Percentiles rank a stretch among this genome's conserved stretches.
Conservation (phyloP, 2,329 filamentous ascomycete genomes). For the Aspergillus thermomutatus region DNA sequence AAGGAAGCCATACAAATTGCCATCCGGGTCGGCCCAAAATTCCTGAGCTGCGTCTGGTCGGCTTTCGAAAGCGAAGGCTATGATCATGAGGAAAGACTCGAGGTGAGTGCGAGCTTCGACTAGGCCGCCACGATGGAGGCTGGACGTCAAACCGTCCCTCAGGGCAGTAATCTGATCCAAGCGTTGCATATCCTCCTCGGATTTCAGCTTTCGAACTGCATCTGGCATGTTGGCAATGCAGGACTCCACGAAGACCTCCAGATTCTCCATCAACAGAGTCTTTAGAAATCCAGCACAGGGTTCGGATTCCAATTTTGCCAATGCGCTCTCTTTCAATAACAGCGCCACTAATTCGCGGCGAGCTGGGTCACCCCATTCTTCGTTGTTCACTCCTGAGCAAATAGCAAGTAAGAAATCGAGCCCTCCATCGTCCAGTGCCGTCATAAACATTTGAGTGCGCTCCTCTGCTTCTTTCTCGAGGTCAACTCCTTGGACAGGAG, state of each 20-base stretch:
- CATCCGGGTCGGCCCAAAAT: conserved; percentile 91
- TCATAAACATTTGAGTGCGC: conserved; percentile 69
- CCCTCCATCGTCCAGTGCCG: conserved; percentile 79
- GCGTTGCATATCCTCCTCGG: conserved; percentile 81
- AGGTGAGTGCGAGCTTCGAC: conserved; percentile 57
- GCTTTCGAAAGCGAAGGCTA: conserved; percentile 85
- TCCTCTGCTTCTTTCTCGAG: conserved; percentile 64
- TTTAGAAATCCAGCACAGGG: conserved; percentile 72
- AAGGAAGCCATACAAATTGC: conserved; percentile 89
- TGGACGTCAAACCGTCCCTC: conserved; percentile 41
- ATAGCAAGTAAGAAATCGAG: conserved; percentile 89
- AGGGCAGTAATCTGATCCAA: conserved; percentile 45
- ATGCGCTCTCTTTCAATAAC: conserved; percentile 74
- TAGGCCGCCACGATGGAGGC: conserved; percentile 37
- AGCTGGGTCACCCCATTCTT: conserved; percentile 84
- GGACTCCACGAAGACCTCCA: conserved; percentile 84
- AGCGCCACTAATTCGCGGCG: conserved; percentile 77
- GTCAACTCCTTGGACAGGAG: conserved; percentile 60
- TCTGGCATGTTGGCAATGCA: conserved; percentile 96
- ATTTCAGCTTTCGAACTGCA: conserved; percentile 77
- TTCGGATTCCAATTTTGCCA: conserved; percentile 64
- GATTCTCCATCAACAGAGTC: conserved; percentile 68
- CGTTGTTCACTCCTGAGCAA: conserved; percentile 73
- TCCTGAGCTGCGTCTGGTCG: conserved; percentile 78
- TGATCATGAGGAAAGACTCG: conserved; percentile 87